phyloP scores from a whole-genome alignment of 768 basidiomycete species.

The Cystobasidium ongulense region DNA sequence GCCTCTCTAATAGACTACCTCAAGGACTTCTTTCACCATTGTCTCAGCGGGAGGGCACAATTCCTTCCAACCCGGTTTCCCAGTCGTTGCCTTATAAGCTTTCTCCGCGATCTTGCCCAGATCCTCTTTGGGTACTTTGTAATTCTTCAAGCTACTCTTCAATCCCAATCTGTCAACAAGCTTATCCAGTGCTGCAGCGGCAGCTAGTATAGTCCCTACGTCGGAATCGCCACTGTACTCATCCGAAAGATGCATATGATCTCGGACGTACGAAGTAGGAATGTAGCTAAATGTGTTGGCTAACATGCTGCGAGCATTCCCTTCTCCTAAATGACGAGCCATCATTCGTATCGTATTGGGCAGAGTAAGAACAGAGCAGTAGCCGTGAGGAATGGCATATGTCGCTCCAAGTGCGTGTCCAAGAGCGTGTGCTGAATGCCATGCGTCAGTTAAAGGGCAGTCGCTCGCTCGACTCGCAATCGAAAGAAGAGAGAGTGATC shows the following conservation, averaged over 20 bases:
- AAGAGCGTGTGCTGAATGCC: conserved; percentile 61
- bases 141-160: conserved; percentile 28
- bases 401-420: conserved; percentile 64
- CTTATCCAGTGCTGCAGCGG: conserved; percentile 9
- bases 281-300: conserved; percentile 21
- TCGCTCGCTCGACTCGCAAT: background rate
- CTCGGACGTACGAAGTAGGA: conserved; percentile 19
- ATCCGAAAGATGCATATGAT: conserved; percentile 12
- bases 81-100: background rate
- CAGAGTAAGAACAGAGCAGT: conserved; percentile 54
- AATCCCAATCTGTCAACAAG: conserved; percentile 35
- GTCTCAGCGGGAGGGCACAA: conserved; percentile 4
- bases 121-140: conserved; percentile 33
- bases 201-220: background rate
- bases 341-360: conserved; percentile 13
- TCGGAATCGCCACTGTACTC: background rate
- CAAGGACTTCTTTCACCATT: conserved; percentile 9
- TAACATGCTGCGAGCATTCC: conserved; percentile 15
- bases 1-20: conserved; percentile 8
- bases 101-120: conserved; percentile 30
- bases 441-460: background rate
- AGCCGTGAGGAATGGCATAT: conserved; percentile 71
- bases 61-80: conserved; percentile 20
- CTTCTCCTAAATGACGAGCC: background rate
- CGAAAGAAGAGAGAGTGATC: background rate